These are phyloP conservation scores for Calonectria pauciramosa DNA, from an alignment of 2,329 filamentous ascomycete genomes.

Conservation along the genomic window DNA sequence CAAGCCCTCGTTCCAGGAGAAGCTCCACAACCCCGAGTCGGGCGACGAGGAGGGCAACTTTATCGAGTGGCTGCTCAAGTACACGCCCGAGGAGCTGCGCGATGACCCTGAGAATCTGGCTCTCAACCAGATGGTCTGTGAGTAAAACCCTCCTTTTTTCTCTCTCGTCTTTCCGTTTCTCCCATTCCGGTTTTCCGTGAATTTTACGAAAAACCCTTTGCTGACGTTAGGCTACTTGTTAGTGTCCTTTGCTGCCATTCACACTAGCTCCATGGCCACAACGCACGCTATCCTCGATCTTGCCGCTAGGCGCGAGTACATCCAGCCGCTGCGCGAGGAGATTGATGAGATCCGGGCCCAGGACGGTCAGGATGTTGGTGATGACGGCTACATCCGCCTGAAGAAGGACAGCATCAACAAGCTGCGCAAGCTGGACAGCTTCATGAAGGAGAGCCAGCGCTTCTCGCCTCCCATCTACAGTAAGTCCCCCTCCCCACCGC, in stretches of 20 bases:
- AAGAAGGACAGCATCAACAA: constrained; percentile 26
- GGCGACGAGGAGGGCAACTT: constrained; percentile 28
- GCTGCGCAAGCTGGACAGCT: constrained; percentile 39
- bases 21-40: constrained; percentile 15
- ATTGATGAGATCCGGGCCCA: constrained; percentile 1
- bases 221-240: neutral
- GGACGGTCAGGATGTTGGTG: constrained; percentile 23
- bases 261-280: constrained; percentile 34
- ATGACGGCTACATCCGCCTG: constrained; percentile 15
- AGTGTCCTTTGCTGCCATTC: constrained; percentile 31
- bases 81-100: constrained; percentile 21
- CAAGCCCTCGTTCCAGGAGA: constrained; percentile 26
- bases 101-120: constrained; percentile 22
- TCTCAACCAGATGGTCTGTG: constrained; percentile 27
- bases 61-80: constrained; percentile 27
- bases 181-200: neutral
- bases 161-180: too few relatives aligned
- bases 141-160: neutral
- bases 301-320: constrained; percentile 32
- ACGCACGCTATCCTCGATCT: constrained; percentile 40
- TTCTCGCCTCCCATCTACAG: constrained; percentile 38
- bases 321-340: constrained; percentile 27
- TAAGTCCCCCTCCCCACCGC: constrained; percentile 23
- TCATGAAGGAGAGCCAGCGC: constrained; percentile 41
- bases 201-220: neutral